Base-by-base conservation (phyloP, 1,284 basidiomycete genomes). In the Microbotryomycetes sp. region DNA sequence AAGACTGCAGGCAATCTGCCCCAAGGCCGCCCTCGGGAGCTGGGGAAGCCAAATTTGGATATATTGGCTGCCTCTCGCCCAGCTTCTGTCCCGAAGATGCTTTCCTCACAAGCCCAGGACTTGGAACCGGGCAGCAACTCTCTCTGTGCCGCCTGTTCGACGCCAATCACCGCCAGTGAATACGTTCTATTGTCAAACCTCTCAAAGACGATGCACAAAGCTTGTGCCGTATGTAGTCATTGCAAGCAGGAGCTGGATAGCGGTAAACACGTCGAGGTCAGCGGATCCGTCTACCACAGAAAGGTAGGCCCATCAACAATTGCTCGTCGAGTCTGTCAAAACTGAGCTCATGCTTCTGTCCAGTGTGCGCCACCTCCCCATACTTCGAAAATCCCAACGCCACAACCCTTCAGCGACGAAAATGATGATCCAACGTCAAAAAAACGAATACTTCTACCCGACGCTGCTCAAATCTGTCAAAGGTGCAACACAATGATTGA, bases 151-250 rank as follows among this genome's bases (percentile, higher is more conserved):
- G n/a, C n/a, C n/a, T n/a, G n/a, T n/a, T n/a, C n/a, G n/a, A n/a
- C n/a, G n/a, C n/a, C n/a, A n/a, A n/a, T n/a, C n/a, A n/a, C n/a
- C n/a, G n/a, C n/a, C n/a, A n/a, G n/a, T n/a, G n/a, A n/a, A n/a
- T n/a, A n/a, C n/a, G n/a, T n/a, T n/a, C n/a, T n/a, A n/a, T n/a
- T n/a, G n/a, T n/a, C n/a, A n/a, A n/a, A n/a, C 15, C 46, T 48
- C 15, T 26, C 11, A 21, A 21, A 18, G 11, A 48, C 46, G 46
- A 18, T 26, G 4, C 15, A 11, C 9, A 21, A n/a, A n/a, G n/a
- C n/a, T n/a, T n/a, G n/a, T n/a, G n/a, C 91, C 87, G 49, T 89
- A 87, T 5, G 78, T 87, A 1, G 89, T 88, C 75, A 91, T 91
- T 76, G 89, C 88, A 1, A 76, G 82, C 31, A 61, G 29, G 4